These are phyloP conservation scores for Parmelia sp. DNA, from an alignment of 495 filamentous ascomycete species.

Conservation along the genomic window DNA sequence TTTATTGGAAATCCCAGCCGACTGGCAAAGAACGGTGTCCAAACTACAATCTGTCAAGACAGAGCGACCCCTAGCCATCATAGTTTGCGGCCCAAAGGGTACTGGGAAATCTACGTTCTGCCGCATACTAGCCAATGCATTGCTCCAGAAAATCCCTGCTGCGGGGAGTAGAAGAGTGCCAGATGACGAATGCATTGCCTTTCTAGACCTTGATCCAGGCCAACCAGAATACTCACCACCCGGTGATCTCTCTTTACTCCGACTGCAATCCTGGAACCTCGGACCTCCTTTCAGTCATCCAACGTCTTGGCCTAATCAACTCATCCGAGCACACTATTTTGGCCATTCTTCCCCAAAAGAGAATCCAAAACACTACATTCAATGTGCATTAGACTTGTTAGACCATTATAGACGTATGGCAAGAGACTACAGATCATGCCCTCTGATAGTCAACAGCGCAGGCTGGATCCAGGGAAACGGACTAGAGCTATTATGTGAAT, in stretches of 20 bases:
- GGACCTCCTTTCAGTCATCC: slow-evolving; percentile 73
- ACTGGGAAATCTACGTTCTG: slow-evolving; percentile 85
- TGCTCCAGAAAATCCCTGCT: slow-evolving; percentile 50
- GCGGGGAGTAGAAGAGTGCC: slow-evolving; percentile 9
- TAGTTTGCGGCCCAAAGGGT: slow-evolving; percentile 73
- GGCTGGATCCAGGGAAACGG: slow-evolving; percentile 78
- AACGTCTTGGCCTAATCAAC: slow-evolving; percentile 31
- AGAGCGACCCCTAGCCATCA: slow-evolving; percentile 41
- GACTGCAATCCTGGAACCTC: slow-evolving; percentile 57
- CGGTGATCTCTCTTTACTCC: slow-evolving; percentile 67
- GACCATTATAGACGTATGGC: slow-evolving; percentile 51
- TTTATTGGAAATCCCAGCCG: slow-evolving; percentile 55
- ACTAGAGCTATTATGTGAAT: slow-evolving; percentile 59
- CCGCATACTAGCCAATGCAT: slow-evolving; percentile 65
- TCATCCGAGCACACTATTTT: slow-evolving; percentile 66
- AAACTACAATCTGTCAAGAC: slow-evolving; percentile 34
- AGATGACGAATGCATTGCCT: slow-evolving; percentile 44
- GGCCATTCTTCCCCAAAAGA: slow-evolving; percentile 61
- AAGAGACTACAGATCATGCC: slow-evolving; percentile 39
- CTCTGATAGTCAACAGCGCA: slow-evolving; percentile 74
- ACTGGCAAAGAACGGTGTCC: slow-evolving; percentile 54
- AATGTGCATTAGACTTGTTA: slow-evolving; percentile 62
- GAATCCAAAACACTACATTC: slow-evolving; percentile 63
- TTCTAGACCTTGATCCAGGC: slow-evolving; percentile 78
- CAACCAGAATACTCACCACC: slow-evolving; percentile 77